A percentile compares a stretch with the other conserved stretches of the same genome.
These are phyloP conservation scores for Ploettnerulaceae sp. DNA, from an alignment of 2,329 filamentous ascomycete genomes.

Conservation along the genomic window DNA sequence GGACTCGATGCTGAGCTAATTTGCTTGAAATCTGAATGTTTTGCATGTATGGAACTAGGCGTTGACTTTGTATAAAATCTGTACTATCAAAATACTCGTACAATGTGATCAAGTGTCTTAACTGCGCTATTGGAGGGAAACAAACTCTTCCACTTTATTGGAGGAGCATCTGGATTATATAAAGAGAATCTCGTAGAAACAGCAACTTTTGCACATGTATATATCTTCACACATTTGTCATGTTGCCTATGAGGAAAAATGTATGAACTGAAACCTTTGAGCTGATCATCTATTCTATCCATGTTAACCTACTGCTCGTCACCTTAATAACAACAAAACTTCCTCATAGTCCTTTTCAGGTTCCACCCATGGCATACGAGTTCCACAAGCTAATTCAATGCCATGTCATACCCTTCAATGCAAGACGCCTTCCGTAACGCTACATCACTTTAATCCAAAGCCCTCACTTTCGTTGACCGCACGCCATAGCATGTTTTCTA, in stretches of 20 bases:
- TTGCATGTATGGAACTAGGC: slow-evolving; percentile 19
- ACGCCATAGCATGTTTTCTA: slow-evolving; percentile 73
- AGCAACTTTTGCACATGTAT: too few relatives aligned
- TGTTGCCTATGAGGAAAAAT: too few relatives aligned
- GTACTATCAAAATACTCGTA: neutral
- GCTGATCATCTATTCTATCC: too few relatives aligned
- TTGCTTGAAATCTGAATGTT: neutral
- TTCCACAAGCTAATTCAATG: too few relatives aligned
- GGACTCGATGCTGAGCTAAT: slow-evolving; percentile 3
- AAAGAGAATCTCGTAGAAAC: too few relatives aligned
- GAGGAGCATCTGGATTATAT: too few relatives aligned
- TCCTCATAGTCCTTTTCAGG: neutral
- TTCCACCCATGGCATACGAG: neutral
- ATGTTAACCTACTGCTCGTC: too few relatives aligned
- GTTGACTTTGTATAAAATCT: slow-evolving; percentile 20
- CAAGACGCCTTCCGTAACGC: neutral
- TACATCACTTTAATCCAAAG: slow-evolving; percentile 74
- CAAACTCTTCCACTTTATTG: too few relatives aligned
- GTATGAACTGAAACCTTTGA: too few relatives aligned
- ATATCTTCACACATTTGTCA: too few relatives aligned
- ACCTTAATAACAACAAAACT: neutral
- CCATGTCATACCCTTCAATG: too few relatives aligned
- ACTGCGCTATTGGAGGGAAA: too few relatives aligned
- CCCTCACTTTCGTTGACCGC: slow-evolving; percentile 89
- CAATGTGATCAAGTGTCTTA: neutral